Percentiles rank a stretch among this genome's conserved stretches.
phyloP scores from a whole-genome alignment of 805 yeast genomes.

The Pichia heedii region DNA sequence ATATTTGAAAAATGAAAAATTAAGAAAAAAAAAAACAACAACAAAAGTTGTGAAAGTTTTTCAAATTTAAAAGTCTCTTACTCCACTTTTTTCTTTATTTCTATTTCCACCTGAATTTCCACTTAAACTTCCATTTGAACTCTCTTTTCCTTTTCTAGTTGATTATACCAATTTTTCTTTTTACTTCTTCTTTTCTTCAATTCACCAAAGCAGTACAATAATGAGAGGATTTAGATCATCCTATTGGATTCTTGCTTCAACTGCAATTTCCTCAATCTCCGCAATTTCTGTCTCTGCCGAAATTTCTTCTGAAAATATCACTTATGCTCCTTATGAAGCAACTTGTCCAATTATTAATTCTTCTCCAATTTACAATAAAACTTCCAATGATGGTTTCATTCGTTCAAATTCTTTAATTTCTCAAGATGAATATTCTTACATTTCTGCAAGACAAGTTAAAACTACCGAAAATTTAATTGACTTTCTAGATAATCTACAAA shows the following conservation, averaged over 20 bases:
- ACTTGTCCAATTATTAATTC: conserved; percentile 34
- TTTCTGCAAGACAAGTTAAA: conserved; percentile 34
- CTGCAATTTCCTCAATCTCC: neutral
- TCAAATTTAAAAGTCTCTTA: too few relatives aligned
- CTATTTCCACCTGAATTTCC: too few relatives aligned
- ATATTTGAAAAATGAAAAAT: too few relatives aligned
- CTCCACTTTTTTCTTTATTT: too few relatives aligned
- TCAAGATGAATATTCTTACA: conserved; percentile 43
- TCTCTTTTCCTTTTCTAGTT: too few relatives aligned
- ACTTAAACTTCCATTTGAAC: too few relatives aligned
- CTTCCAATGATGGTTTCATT: conserved; percentile 13
- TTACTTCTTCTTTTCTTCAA: too few relatives aligned
- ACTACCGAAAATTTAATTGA: conserved; percentile 34
- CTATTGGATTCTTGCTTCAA: neutral
- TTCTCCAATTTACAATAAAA: conserved; percentile 4
- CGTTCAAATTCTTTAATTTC: conserved; percentile 42
- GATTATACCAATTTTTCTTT: too few relatives aligned
- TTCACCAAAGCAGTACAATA: too few relatives aligned
- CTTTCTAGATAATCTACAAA: conserved; percentile 36
- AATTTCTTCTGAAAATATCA: conserved; percentile 26
- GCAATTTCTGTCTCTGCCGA: conserved; percentile 1
- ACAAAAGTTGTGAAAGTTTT: too few relatives aligned
- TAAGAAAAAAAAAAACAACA: too few relatives aligned
- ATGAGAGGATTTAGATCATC: neutral
- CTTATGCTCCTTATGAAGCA: conserved; percentile 46